Evolutionary conservation across 805 yeast species (phyloP).

Genomic region (Aciculoconidium aculeatum): DNA sequence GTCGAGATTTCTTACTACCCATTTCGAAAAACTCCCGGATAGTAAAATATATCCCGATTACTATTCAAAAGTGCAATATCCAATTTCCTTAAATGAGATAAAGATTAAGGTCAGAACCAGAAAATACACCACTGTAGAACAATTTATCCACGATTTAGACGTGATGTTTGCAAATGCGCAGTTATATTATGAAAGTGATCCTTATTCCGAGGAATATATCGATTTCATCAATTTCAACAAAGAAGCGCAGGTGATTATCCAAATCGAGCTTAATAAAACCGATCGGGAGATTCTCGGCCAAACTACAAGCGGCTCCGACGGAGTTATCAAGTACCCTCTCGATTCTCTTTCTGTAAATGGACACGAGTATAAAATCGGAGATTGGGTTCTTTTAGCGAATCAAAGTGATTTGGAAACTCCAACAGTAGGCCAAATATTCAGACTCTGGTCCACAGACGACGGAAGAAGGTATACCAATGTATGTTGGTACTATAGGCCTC

Average conservation of each 20-base stretch:
- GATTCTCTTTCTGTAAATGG: conserved; percentile 71
- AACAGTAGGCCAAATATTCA: conserved; percentile 87
- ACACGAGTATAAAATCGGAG: conserved; percentile 77
- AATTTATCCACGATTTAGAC: conserved; percentile 71
- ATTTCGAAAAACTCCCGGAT: conserved; percentile 82
- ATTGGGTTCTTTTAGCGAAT: conserved; percentile 86
- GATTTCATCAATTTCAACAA: conserved; percentile 62
- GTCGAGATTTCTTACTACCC: conserved; percentile 46
- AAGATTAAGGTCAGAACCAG: conserved; percentile 81
- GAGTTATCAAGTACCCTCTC: conserved; percentile 65
- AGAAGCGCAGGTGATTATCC: conserved; percentile 50
- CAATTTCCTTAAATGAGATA: conserved; percentile 67
- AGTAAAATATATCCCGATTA: conserved; percentile 48
- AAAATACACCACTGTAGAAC: conserved; percentile 69
- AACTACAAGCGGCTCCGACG: conserved; percentile 39
- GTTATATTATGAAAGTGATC: conserved; percentile 46
- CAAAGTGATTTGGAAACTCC: conserved; percentile 88
- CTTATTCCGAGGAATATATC: conserved; percentile 50
- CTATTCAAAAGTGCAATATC: conserved; percentile 48
- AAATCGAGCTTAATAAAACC: conserved; percentile 71
- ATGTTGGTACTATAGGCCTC: conserved; percentile 97
- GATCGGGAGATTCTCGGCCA: conserved; percentile 63
- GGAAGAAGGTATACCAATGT: conserved; percentile 81
- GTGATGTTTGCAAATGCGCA: conserved; percentile 72
- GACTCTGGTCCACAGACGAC: conserved; percentile 90